Conservation (phyloP, 2,329 filamentous ascomycete species). For the Elsinoe arachidis region DNA sequence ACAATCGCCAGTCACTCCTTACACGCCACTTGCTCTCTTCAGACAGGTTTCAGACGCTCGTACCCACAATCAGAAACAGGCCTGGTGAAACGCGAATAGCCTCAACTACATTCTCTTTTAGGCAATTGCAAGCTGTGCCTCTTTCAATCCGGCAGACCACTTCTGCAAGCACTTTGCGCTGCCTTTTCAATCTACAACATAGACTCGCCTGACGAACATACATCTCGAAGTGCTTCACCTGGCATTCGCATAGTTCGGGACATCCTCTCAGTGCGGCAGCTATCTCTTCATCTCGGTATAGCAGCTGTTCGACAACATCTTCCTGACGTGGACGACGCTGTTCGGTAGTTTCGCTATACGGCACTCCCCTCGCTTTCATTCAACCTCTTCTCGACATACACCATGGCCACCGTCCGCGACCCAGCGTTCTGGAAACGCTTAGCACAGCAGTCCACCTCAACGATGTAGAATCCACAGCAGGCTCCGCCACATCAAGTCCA, state of each 20-base stretch:
- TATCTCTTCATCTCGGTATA: too few relatives aligned
- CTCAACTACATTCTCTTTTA: neutral
- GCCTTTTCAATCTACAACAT: neutral
- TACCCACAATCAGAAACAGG: neutral
- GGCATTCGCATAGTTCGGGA: neutral
- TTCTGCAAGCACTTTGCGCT: neutral
- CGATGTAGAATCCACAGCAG: slow-evolving; percentile 37
- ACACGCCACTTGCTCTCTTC: slow-evolving; percentile 20
- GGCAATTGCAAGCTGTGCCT: neutral
- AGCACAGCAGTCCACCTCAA: slow-evolving; percentile 46
- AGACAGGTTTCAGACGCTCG: neutral
- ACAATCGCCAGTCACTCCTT: neutral
- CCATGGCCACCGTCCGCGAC: slow-evolving; percentile 44
- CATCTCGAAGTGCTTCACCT: neutral
- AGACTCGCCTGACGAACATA: neutral
- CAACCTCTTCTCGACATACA: neutral
- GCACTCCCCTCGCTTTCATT: neutral
- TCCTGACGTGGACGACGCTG: neutral
- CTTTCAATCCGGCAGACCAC: neutral
- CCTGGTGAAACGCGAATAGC: slow-evolving; percentile 6
- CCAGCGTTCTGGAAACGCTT: slow-evolving; percentile 54
- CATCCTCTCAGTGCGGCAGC: neutral
- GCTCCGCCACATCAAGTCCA: neutral
- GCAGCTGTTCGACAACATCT: neutral
- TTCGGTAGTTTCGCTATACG: neutral